Conservation (phyloP, 1,284 basidiomycete genomes). For the Bothia castanella region DNA sequence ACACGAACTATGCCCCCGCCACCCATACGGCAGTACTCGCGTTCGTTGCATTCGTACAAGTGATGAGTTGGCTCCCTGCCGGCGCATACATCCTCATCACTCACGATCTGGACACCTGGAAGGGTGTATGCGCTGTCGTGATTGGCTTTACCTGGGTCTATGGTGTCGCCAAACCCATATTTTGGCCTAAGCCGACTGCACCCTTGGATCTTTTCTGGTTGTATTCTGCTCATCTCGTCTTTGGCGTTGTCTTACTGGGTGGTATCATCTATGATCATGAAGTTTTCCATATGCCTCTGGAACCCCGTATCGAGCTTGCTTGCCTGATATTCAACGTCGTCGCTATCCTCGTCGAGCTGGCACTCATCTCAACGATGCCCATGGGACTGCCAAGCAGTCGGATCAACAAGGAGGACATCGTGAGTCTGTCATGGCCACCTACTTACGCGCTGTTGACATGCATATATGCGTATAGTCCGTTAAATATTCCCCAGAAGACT, state of each 20-base stretch:
- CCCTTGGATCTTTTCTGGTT: conserved; percentile 46
- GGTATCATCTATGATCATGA: conserved; percentile 38
- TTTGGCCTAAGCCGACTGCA: conserved; percentile 39
- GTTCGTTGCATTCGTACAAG: conserved; percentile 41
- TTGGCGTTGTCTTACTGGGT: conserved; percentile 37
- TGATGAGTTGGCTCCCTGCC: conserved; percentile 42
- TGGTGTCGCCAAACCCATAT: conserved; percentile 39
- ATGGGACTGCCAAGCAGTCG: conserved; percentile 41
- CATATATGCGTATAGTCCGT: conserved; percentile 34
- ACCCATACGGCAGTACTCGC: conserved; percentile 48
- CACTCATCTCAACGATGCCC: conserved; percentile 40
- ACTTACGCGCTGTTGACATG: background rate
- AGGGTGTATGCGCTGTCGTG: conserved; percentile 31
- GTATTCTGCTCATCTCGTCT: conserved; percentile 36
- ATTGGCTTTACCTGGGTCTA: conserved; percentile 48
- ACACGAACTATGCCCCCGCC: background rate
- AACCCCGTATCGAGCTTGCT: conserved; percentile 24
- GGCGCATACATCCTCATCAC: conserved; percentile 38
- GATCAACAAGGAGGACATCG: conserved; percentile 39
- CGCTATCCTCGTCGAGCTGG: conserved; percentile 35
- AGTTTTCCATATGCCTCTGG: conserved; percentile 33
- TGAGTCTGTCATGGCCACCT: conserved; percentile 22
- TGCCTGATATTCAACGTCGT: conserved; percentile 37
- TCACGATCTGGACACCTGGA: conserved; percentile 22
- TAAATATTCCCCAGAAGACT: conserved; percentile 57